These are phyloP conservation scores for Calonectria pauciramosa DNA, from an alignment of 2,329 filamentous ascomycete genomes.

Conservation along the genomic window DNA sequence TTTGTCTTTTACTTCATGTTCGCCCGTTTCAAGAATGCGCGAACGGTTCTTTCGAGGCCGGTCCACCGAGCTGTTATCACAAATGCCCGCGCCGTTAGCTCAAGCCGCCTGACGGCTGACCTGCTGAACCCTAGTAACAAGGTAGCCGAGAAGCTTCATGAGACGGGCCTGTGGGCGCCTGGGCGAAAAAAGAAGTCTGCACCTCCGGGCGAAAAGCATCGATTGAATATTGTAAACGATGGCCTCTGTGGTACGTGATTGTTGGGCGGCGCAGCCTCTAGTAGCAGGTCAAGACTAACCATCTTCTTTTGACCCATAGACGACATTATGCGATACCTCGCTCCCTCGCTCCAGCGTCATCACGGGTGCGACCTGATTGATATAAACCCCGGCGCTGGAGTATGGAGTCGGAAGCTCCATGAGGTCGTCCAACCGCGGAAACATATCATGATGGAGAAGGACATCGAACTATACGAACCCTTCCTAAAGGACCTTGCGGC, in stretches of 20 bases:
- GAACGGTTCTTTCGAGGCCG: slow-evolving; percentile 28
- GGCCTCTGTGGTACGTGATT: slow-evolving; percentile 61
- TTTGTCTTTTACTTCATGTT: slow-evolving; percentile 36
- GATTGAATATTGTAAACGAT: slow-evolving; percentile 68
- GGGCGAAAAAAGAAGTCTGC: slow-evolving; percentile 27
- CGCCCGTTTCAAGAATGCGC: slow-evolving; percentile 29
- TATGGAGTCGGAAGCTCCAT: slow-evolving; percentile 86
- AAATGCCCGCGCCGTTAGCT: slow-evolving; percentile 15
- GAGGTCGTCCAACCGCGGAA: slow-evolving; percentile 81
- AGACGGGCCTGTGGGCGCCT: slow-evolving; percentile 46
- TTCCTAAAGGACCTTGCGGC: slow-evolving; percentile 72
- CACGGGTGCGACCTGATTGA: slow-evolving; percentile 88
- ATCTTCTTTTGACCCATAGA: slow-evolving; percentile 58
- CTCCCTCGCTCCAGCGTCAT: slow-evolving; percentile 76
- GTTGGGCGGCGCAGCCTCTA: neutral
- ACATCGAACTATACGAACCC: slow-evolving; percentile 68
- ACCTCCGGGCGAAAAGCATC: slow-evolving; percentile 45
- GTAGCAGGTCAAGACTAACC: neutral
- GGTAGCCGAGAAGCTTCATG: slow-evolving; percentile 40
- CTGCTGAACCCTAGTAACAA: slow-evolving; percentile 27
- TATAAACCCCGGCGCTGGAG: slow-evolving; percentile 82
- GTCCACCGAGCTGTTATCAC: slow-evolving; percentile 5
- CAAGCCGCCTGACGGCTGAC: neutral
- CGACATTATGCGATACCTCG: slow-evolving; percentile 79
- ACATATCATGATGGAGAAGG: slow-evolving; percentile 87